Evolutionary conservation across 768 basidiomycete genomes (phyloP).

Genomic region (Psilocybe subaeruginosa): DNA sequence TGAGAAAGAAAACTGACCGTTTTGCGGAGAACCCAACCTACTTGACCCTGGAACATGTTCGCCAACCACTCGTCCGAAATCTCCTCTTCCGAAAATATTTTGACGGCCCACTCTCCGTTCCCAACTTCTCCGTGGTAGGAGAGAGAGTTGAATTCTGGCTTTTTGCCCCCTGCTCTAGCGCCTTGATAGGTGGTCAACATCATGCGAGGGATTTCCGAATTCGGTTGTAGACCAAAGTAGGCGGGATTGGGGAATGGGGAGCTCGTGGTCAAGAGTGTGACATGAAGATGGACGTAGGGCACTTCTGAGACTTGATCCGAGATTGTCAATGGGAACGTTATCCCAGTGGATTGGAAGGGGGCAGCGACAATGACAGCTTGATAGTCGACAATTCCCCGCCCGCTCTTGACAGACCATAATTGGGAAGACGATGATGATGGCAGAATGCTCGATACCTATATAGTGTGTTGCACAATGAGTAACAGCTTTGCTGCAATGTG

Average conservation of each 20-base stretch:
- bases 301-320: conserved; percentile 62
- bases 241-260: conserved; percentile 57
- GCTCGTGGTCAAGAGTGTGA: conserved; percentile 87
- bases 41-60: conserved; percentile 62
- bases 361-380: conserved; percentile 84
- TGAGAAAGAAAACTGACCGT: conserved; percentile 47
- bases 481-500: not conserved
- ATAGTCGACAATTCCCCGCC: conserved; percentile 53
- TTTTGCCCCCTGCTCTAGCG: conserved; percentile 38
- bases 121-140: conserved; percentile 72
- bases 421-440: conserved; percentile 42
- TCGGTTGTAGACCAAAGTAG: conserved; percentile 65
- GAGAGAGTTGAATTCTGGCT: conserved; percentile 86
- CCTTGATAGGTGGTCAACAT: conserved; percentile 77
- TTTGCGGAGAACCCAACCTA: conserved; percentile 84
- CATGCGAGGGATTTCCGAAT: conserved; percentile 54
- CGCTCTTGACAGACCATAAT: conserved; percentile 57
- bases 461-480: not conserved
- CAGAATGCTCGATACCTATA: conserved; percentile 56
- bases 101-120: conserved; percentile 72
- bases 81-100: conserved; percentile 78
- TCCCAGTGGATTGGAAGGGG: conserved; percentile 74
- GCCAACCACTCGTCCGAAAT: conserved; percentile 74
- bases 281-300: conserved; percentile 84
- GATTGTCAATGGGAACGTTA: conserved; percentile 52